Base-by-base conservation (phyloP, 2,329 filamentous ascomycete species). In the Lasiodiplodia sp. region DNA sequence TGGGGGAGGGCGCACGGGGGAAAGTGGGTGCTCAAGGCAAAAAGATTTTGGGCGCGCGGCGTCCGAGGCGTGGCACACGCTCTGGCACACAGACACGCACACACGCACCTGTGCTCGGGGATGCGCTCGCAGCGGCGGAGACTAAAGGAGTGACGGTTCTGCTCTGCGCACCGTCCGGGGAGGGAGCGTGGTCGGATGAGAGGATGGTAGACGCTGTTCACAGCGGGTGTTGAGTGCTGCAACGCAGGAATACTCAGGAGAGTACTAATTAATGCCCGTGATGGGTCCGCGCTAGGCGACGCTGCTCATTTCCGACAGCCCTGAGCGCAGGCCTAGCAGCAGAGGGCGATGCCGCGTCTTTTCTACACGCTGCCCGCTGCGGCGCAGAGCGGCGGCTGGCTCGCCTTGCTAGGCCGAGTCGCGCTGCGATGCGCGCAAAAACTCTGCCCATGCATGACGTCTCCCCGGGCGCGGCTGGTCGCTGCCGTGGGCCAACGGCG, bases 1-100 rank as follows among this genome's bases (percentile, higher is more conserved):
- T 65, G 67, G 67, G 66, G 60, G 51, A 56, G 57, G 52, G 66
- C 49, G 66, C 57, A 62, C 56, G 57, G 66, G 57, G 55, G 51
- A 68, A 68, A 62, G 66, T 68, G 66, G 67, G 67, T 68, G 67
- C 60, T 56, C 58, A 52, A 34, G 60, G 67, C 58, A 68, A 68
- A 68, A 68, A 68, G 58, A 64, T 68, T 68, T 68, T 58, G 57
- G 63, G 58, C 58, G 58, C 52, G 58, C 58, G 67, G 67, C 51
- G 67, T 64, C 53, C 40, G 40, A 38, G 58, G 67, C 65, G 58
- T 47, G 51, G 58, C 58, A 57, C 66, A 52, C 66, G 47, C 66
- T 44, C 57, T n/a, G 21, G 38, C 37, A 23, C 40, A 51, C 40
- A 51, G 23, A 53, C 52, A 40, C 51, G 28, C 49, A 55, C n/a